A percentile compares a stretch with the other conserved stretches of the same genome.
Evolutionary conservation across 768 basidiomycete genomes (phyloP).

Genomic region (Leccinum longicurvipes): DNA sequence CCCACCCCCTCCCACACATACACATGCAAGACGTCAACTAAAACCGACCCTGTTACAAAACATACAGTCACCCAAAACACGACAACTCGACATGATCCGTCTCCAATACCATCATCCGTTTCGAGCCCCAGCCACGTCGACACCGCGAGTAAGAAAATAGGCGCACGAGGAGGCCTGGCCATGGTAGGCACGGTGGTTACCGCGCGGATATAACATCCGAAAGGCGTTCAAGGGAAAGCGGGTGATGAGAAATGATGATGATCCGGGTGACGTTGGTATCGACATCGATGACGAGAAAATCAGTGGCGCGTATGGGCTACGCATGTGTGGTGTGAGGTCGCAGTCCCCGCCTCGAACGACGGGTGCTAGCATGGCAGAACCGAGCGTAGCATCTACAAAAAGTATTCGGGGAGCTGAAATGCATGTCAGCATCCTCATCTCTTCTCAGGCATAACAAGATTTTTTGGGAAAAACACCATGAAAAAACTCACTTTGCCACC

Average conservation of each 20-base stretch:
- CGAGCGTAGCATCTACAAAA: constrained; percentile 39
- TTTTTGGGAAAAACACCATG: neutral
- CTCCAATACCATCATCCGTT: constrained; percentile 5
- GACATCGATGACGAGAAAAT: constrained; percentile 4
- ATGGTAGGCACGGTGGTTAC: neutral
- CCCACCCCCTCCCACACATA: neutral
- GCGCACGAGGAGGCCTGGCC: neutral
- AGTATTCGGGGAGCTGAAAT: constrained; percentile 77
- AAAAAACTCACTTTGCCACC: constrained; percentile 59
- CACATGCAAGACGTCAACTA: neutral
- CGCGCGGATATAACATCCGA: constrained; percentile 3
- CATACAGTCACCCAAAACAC: constrained; percentile 4
- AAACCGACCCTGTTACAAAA: constrained; percentile 1
- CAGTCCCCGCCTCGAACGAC: constrained; percentile 5
- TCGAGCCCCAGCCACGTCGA: neutral
- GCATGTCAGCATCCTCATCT: neutral
- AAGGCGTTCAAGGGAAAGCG: neutral
- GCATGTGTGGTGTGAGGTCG: constrained; percentile 2
- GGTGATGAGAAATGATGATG: constrained; percentile 5
- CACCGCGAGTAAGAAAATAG: neutral
- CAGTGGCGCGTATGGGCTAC: neutral
- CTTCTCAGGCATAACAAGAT: neutral
- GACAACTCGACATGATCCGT: neutral
- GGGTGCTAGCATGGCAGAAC: neutral
- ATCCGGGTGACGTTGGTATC: neutral